These are phyloP conservation scores for Pterula multifida DNA, from an alignment of 1,284 basidiomycete species.

Conservation along the genomic window DNA sequence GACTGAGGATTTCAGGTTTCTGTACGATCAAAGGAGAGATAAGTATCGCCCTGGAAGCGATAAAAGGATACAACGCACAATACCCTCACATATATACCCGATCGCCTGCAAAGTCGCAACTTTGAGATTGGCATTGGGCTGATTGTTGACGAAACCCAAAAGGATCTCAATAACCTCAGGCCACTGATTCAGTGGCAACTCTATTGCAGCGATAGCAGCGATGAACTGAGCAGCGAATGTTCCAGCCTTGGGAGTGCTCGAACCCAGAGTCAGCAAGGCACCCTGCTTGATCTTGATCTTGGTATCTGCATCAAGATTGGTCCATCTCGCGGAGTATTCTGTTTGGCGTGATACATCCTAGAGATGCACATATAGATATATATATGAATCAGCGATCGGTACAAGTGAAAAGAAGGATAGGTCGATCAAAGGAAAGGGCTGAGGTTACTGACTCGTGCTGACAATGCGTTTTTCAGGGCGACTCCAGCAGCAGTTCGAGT, in stretches of 20 bases:
- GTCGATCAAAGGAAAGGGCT: background rate
- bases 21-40: constrained; percentile 21
- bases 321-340: constrained; percentile 75
- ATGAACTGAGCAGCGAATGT: constrained; percentile 89
- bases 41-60: constrained; percentile 2
- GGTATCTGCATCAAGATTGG: constrained; percentile 55
- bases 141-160: constrained; percentile 78
- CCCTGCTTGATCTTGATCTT: constrained; percentile 85
- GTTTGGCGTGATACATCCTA: constrained; percentile 74
- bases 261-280: constrained; percentile 74
- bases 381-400: constrained; percentile 8
- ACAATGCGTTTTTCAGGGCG: constrained; percentile 92
- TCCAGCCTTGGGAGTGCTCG: constrained; percentile 64
- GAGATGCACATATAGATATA: constrained; percentile 13
- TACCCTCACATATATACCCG: constrained; percentile 93
- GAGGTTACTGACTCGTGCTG: constrained; percentile 64
- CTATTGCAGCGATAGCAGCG: constrained; percentile 87
- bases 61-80: constrained; percentile 47
- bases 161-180: constrained; percentile 82
- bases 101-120: constrained; percentile 91
- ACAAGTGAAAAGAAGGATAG: constrained; percentile 9
- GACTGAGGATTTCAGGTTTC: constrained; percentile 84
- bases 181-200: constrained; percentile 85
- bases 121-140: constrained; percentile 65
- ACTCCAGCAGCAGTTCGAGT: constrained; percentile 92